phyloP scores from a whole-genome alignment of 805 yeast species.

The Deakozyma indianensis region DNA sequence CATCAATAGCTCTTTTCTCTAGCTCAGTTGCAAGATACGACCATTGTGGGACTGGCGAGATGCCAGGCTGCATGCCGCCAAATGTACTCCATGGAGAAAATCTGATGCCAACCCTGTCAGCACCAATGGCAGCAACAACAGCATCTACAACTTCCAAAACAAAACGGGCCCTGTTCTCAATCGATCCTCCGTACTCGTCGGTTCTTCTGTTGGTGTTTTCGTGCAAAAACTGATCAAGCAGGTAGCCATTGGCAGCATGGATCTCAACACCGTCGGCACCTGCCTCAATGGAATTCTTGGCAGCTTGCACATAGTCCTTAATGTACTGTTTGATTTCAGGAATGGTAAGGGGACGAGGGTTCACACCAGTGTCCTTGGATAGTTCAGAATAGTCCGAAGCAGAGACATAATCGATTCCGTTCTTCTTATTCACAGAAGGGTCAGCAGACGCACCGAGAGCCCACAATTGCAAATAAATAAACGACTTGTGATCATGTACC shows the following conservation, averaged over 20 bases:
- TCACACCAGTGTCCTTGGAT: constrained; percentile 1
- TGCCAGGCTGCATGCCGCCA: constrained; percentile 20
- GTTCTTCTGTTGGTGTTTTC: constrained; percentile 35
- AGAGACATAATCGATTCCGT: constrained; percentile 25
- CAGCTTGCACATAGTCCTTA: constrained; percentile 30
- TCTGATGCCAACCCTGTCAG: constrained; percentile 22
- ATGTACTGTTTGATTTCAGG: constrained; percentile 29
- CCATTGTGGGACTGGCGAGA: constrained; percentile 23
- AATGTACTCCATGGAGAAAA: constrained; percentile 25
- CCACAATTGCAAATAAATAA: constrained; percentile 30
- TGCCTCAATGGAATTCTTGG: constrained; percentile 36
- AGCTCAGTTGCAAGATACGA: constrained; percentile 28
- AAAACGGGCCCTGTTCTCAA: constrained; percentile 42
- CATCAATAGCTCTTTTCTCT: constrained; percentile 24
- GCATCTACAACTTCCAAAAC: constrained; percentile 34
- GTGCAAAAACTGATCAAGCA: constrained; percentile 35
- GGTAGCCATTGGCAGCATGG: constrained; percentile 53
- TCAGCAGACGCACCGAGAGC: constrained; percentile 30
- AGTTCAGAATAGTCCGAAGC: constrained; percentile 23
- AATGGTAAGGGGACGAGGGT: constrained; percentile 21
- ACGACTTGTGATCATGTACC: constrained; percentile 30
- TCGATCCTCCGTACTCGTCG: constrained; percentile 50
- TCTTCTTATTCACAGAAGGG: constrained; percentile 24
- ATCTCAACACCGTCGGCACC: constrained; percentile 54
- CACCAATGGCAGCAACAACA: constrained; percentile 23